These are phyloP conservation scores for Coelastrella sp. DNA, from an alignment of 139 green algal species.

Conservation along the genomic window DNA sequence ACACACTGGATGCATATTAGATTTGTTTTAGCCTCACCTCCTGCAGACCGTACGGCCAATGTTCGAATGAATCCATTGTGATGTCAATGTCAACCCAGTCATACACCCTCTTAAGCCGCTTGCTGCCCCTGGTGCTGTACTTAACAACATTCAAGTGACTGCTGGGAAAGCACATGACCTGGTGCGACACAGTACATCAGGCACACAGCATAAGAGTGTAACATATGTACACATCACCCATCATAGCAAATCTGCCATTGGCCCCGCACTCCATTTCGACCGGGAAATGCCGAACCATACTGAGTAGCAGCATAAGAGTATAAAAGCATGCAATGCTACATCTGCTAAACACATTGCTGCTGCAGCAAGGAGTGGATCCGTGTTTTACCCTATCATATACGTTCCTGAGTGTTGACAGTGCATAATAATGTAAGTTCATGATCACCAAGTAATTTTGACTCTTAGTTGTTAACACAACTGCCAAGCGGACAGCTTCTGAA, in stretches of 20 bases:
- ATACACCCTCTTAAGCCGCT: slow-evolving; percentile 7
- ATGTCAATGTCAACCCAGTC: slow-evolving; percentile 59
- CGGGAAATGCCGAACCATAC: no score
- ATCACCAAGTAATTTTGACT: no score
- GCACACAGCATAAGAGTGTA: not conserved
- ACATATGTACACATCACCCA: not conserved
- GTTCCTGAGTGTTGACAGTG: no score
- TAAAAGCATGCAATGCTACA: no score
- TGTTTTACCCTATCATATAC: no score
- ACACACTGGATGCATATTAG: not conserved
- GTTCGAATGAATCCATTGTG: slow-evolving; percentile 56
- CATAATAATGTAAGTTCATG: no score
- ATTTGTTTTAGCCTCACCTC: slow-evolving; percentile 9
- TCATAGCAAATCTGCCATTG: not conserved
- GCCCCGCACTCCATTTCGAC: no score
- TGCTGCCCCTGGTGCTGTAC: slow-evolving; percentile 24
- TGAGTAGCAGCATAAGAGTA: no score
- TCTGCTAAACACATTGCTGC: no score
- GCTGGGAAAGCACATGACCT: slow-evolving; percentile 82
- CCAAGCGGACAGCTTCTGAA: no score
- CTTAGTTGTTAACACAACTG: no score
- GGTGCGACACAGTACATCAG: not conserved
- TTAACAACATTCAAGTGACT: slow-evolving; percentile 50
- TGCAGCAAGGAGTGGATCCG: no score
- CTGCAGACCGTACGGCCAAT: slow-evolving; percentile 51